Evolutionary conservation across 23 red algal genomes (phyloP).

Genomic region (Gracilaria domingensis): DNA sequence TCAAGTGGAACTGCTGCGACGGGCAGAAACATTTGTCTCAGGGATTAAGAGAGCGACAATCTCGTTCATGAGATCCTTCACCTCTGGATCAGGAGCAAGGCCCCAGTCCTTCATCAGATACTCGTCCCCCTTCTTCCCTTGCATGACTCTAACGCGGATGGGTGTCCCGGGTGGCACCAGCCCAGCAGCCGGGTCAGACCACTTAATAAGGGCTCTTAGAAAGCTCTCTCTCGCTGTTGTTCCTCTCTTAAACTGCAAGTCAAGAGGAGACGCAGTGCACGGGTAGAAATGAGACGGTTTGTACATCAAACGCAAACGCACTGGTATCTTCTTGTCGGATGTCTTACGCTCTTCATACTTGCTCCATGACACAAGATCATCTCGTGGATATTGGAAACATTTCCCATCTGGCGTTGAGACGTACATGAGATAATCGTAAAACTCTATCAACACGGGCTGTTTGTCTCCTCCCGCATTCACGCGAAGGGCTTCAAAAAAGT

Average conservation of each 20-base stretch:
- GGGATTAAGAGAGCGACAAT: slow-evolving; percentile 71
- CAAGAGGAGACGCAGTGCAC: slow-evolving; percentile 71
- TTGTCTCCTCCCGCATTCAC: slow-evolving; percentile 84
- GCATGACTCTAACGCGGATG: slow-evolving; percentile 67
- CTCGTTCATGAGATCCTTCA: slow-evolving; percentile 19
- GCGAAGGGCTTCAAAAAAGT: slow-evolving; percentile 64
- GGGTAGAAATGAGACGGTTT: slow-evolving; percentile 29
- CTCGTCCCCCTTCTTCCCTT: slow-evolving; percentile 38
- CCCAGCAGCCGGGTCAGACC: slow-evolving; percentile 38
- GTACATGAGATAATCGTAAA: slow-evolving; percentile 69
- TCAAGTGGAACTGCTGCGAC: slow-evolving; percentile 87
- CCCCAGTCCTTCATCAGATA: slow-evolving; percentile 74
- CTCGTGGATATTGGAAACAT: slow-evolving; percentile 76
- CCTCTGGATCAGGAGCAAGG: slow-evolving; percentile 8
- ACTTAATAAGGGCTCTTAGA: slow-evolving; percentile 66
- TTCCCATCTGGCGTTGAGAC: slow-evolving; percentile 71
- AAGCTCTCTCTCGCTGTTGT: slow-evolving; percentile 71
- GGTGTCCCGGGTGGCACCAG: background rate
- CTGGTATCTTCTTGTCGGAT: slow-evolving; percentile 52
- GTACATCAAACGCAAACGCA: slow-evolving; percentile 74
- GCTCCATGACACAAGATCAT: slow-evolving; percentile 57
- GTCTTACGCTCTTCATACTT: slow-evolving; percentile 70
- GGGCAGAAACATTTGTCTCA: slow-evolving; percentile 14
- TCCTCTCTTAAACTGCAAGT: slow-evolving; percentile 71
- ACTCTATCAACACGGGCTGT: slow-evolving; percentile 68